phyloP scores from a whole-genome alignment of 1,139 yeast genomes.

The Scheffersomyces segobiensis region DNA sequence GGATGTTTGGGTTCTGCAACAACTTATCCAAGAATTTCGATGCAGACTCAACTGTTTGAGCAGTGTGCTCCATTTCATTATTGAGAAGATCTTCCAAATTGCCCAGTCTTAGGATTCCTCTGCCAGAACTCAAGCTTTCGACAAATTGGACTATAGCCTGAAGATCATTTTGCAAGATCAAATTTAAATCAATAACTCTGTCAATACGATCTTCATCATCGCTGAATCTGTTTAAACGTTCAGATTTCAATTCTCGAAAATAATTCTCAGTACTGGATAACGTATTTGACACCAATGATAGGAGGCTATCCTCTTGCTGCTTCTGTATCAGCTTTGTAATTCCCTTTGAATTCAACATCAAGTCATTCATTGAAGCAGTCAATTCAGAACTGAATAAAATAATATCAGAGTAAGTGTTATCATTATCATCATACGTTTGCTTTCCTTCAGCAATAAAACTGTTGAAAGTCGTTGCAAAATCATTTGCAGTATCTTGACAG shows the following conservation, averaged over 20 bases:
- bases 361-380: slow-evolving; percentile 63
- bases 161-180: slow-evolving; percentile 69
- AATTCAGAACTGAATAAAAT: slow-evolving; percentile 70
- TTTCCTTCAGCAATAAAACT: slow-evolving; percentile 78
- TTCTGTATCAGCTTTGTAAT: slow-evolving; percentile 54
- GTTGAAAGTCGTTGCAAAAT: slow-evolving; percentile 78
- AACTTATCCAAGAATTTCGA: slow-evolving; percentile 58
- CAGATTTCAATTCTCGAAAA: slow-evolving; percentile 60
- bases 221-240: slow-evolving; percentile 45
- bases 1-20: slow-evolving; percentile 54
- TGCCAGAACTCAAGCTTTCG: slow-evolving; percentile 52
- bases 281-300: slow-evolving; percentile 52
- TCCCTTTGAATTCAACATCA: slow-evolving; percentile 72
- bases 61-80: slow-evolving; percentile 70
- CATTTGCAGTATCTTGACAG: slow-evolving; percentile 72
- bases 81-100: slow-evolving; percentile 74
- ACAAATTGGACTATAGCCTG: slow-evolving; percentile 58
- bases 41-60: slow-evolving; percentile 67
- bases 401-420: slow-evolving; percentile 53
- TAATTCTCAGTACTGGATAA: slow-evolving; percentile 65
- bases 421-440: slow-evolving; percentile 55
- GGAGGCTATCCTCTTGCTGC: slow-evolving; percentile 54
- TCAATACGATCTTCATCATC: slow-evolving; percentile 74
- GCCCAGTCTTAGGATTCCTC: slow-evolving; percentile 45
- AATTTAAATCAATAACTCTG: slow-evolving; percentile 71